A percentile compares a stretch with the other conserved stretches of the same genome.
These are phyloP conservation scores for Monilinia aucupariae DNA, from an alignment of 2,329 filamentous ascomycete species.

Conservation along the genomic window DNA sequence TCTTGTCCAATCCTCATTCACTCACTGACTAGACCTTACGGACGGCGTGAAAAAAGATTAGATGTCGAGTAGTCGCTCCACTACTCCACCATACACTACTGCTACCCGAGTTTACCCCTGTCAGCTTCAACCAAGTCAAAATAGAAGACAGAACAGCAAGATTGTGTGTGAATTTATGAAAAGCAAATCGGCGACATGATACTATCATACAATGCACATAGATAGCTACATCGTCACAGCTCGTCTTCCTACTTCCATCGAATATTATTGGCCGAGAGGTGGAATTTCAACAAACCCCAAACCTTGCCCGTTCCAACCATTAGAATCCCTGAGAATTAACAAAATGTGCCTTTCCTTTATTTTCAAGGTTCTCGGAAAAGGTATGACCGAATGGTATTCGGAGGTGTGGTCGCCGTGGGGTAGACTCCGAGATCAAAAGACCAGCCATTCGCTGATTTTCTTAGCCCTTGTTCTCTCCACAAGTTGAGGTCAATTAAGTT, in stretches of 20 bases:
- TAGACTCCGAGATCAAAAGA: conserved; percentile 6
- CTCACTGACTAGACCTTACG: not conserved
- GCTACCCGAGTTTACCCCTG: too few relatives aligned
- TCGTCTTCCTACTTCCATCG: not conserved
- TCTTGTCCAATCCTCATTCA: conserved; percentile 1
- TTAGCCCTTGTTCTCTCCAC: conserved; percentile 22
- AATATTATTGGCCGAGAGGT: not conserved
- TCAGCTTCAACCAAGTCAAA: too few relatives aligned
- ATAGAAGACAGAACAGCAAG: too few relatives aligned
- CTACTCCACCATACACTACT: not conserved
- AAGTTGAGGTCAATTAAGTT: conserved; percentile 28
- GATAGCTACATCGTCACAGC: not conserved
- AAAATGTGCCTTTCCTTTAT: not conserved
- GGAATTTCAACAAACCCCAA: not conserved
- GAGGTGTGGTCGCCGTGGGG: conserved; percentile 19
- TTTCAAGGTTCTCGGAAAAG: conserved; percentile 18
- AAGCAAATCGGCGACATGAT: not conserved
- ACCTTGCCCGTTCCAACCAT: conserved; percentile 1
- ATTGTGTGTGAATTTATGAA: not conserved
- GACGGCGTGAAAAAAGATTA: not conserved
- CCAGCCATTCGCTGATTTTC: not conserved
- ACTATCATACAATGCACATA: not conserved
- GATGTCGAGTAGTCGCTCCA: conserved; percentile 1
- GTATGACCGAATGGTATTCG: conserved; percentile 19
- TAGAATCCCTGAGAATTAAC: not conserved